Percentiles rank a stretch among this genome's conserved stretches.
These are phyloP conservation scores for Pythium aphanidermatum DNA, from an alignment of 352 stramenopile species.

Conservation along the genomic window DNA sequence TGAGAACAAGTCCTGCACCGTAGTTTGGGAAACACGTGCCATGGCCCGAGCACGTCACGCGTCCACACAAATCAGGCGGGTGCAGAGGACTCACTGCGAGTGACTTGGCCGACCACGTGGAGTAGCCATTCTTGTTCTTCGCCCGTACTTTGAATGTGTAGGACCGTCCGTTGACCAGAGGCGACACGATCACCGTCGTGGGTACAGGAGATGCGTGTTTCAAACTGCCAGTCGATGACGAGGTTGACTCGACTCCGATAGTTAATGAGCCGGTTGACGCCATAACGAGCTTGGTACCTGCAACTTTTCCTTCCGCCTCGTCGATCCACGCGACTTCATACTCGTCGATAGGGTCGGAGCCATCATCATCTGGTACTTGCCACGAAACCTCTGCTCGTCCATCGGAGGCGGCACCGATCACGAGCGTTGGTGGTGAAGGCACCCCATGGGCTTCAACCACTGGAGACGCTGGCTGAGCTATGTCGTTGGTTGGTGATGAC, in stretches of 20 bases:
- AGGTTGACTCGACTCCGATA: conserved; percentile 6
- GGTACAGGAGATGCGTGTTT: conserved; percentile 15
- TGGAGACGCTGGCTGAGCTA: not conserved
- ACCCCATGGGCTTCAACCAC: conserved; percentile 40
- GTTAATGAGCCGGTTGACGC: conserved; percentile 18
- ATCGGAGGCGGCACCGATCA: conserved; percentile 46
- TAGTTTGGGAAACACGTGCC: conserved; percentile 70
- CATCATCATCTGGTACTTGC: conserved; percentile 58
- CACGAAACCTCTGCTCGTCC: conserved; percentile 51
- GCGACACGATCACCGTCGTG: conserved; percentile 33
- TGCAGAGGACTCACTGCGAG: conserved; percentile 62
- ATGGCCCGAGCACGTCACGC: conserved; percentile 52
- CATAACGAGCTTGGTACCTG: conserved; percentile 34
- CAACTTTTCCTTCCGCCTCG: conserved; percentile 33
- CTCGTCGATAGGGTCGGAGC: conserved; percentile 41
- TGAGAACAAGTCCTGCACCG: conserved; percentile 11
- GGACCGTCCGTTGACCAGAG: conserved; percentile 50
- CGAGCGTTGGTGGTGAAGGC: conserved; percentile 53
- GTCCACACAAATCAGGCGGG: conserved; percentile 58
- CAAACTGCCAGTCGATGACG: conserved; percentile 1
- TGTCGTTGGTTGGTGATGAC: too few relatives aligned
- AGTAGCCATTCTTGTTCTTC: conserved; percentile 56
- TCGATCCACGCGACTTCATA: conserved; percentile 67
- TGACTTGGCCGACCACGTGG: conserved; percentile 68
- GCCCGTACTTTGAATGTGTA: conserved; percentile 71